Evolutionary conservation across 495 filamentous ascomycete species (phyloP).

Genomic region (Lepraria neglecta): DNA sequence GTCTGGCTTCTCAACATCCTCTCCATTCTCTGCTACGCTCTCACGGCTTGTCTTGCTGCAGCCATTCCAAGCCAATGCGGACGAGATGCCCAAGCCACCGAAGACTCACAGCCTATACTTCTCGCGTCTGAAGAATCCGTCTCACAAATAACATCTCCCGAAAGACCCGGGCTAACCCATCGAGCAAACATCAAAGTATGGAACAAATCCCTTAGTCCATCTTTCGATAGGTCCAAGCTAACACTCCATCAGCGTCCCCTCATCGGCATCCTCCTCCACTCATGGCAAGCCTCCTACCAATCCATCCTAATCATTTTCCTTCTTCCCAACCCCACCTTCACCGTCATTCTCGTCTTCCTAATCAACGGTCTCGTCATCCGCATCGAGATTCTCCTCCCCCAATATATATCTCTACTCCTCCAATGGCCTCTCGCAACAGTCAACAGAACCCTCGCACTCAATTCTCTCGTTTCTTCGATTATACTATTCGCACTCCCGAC

Average conservation of each 20-base stretch:
- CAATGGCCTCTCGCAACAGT: constrained; percentile 23
- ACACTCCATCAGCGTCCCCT: background rate
- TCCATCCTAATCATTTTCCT: constrained; percentile 12
- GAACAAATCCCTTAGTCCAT: background rate
- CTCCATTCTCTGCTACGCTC: constrained; percentile 9
- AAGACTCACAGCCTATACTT: constrained; percentile 5
- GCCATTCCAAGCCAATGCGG: constrained; percentile 14
- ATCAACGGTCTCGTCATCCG: constrained; percentile 14
- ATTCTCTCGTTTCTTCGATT: constrained; percentile 17
- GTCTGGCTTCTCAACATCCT: constrained; percentile 24
- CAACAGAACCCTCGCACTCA: constrained; percentile 17
- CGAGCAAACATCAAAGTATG: background rate
- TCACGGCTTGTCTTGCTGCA: constrained; percentile 14
- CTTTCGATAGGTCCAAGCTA: background rate
- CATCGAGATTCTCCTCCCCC: constrained; percentile 20
- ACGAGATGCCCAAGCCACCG: background rate
- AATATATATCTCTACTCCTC: constrained; percentile 23
- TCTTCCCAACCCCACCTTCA: constrained; percentile 20
- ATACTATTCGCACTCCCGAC: constrained; percentile 18
- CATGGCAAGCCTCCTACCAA: constrained; percentile 10
- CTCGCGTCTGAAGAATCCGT: background rate
- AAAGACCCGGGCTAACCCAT: background rate
- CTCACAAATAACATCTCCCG: background rate
- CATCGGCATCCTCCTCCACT: constrained; percentile 7
- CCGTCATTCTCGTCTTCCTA: constrained; percentile 17